phyloP scores from a whole-genome alignment of 1,284 basidiomycete species.

The Puccinia polysora region DNA sequence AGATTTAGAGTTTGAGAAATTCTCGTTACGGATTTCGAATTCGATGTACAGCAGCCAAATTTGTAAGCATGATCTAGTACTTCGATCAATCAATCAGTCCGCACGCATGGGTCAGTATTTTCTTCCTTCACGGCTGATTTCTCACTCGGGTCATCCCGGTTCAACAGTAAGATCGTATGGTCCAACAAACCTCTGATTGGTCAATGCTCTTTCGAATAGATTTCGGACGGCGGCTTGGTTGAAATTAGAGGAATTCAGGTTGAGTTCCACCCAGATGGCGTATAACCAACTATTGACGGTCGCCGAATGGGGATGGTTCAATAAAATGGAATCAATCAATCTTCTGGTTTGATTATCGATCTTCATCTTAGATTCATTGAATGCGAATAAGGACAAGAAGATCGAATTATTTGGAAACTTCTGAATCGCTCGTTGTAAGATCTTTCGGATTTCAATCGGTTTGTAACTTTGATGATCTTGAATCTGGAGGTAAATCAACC shows the following conservation, averaged over 20 bases:
- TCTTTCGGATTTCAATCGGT: conserved; percentile 62
- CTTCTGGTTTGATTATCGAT: conserved; percentile 38
- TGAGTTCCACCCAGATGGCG: conserved; percentile 50
- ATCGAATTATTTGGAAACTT: conserved; percentile 68
- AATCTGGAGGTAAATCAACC: conserved; percentile 64
- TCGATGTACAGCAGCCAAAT: conserved; percentile 77
- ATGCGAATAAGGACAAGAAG: conserved; percentile 69
- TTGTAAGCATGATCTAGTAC: conserved; percentile 64
- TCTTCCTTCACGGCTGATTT: too few relatives aligned
- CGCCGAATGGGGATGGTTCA: not conserved
- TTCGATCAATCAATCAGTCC: conserved; percentile 51
- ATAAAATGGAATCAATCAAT: conserved; percentile 8
- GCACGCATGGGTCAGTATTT: not conserved
- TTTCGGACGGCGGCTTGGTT: conserved; percentile 47
- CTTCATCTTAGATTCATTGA: conserved; percentile 61
- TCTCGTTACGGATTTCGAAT: conserved; percentile 68
- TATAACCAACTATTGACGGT: conserved; percentile 49
- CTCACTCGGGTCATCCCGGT: too few relatives aligned
- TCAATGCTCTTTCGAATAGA: conserved; percentile 50
- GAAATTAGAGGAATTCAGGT: conserved; percentile 46
- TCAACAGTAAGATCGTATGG: not conserved
- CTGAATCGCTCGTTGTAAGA: conserved; percentile 60
- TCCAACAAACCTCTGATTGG: conserved; percentile 45
- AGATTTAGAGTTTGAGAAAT: conserved; percentile 66
- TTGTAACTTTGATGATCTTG: conserved; percentile 61